phyloP scores from a whole-genome alignment of 805 yeast species.

The Tetrapisispora arboricola region DNA sequence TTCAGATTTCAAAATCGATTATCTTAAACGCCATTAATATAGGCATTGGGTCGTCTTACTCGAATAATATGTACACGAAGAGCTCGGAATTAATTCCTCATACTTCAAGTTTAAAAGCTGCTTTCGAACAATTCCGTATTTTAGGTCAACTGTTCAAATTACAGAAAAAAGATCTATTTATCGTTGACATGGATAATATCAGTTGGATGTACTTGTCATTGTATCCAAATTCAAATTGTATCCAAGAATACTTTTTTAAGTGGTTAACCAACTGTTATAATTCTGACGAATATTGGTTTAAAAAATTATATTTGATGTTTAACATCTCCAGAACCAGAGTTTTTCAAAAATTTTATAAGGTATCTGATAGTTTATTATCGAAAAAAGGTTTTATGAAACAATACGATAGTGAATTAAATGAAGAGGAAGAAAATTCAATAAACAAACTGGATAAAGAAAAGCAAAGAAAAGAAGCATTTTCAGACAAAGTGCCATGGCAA shows the following conservation, averaged over 20 bases:
- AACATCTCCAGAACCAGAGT: slow-evolving; percentile 36
- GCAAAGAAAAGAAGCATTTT: neutral
- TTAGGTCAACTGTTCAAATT: slow-evolving; percentile 49
- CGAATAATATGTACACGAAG: slow-evolving; percentile 21
- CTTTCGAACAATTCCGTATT: slow-evolving; percentile 42
- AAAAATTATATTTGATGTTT: slow-evolving; percentile 41
- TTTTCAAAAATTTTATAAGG: slow-evolving; percentile 33
- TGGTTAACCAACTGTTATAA: slow-evolving; percentile 51
- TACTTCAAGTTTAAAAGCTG: slow-evolving; percentile 33
- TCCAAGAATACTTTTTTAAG: slow-evolving; percentile 38
- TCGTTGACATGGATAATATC: slow-evolving; percentile 37
- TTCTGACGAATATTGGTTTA: slow-evolving; percentile 42
- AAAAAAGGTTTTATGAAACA: slow-evolving; percentile 26
- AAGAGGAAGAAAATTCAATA: slow-evolving; percentile 40
- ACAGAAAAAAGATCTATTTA: slow-evolving; percentile 38
- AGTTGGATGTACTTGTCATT: slow-evolving; percentile 52
- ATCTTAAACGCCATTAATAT: slow-evolving; percentile 9
- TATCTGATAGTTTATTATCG: slow-evolving; percentile 34
- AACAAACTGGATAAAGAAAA: slow-evolving; percentile 10
- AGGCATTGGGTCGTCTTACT: slow-evolving; percentile 15
- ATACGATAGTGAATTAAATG: slow-evolving; percentile 30
- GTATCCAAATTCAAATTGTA: slow-evolving; percentile 34
- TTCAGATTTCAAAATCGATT: slow-evolving; percentile 15
- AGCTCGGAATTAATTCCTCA: slow-evolving; percentile 36
- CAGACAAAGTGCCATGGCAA: slow-evolving; percentile 33